A percentile compares a stretch with the other conserved stretches of the same genome.
phyloP scores from a whole-genome alignment of 1,284 basidiomycete species.

The Agroathelia rolfsii region DNA sequence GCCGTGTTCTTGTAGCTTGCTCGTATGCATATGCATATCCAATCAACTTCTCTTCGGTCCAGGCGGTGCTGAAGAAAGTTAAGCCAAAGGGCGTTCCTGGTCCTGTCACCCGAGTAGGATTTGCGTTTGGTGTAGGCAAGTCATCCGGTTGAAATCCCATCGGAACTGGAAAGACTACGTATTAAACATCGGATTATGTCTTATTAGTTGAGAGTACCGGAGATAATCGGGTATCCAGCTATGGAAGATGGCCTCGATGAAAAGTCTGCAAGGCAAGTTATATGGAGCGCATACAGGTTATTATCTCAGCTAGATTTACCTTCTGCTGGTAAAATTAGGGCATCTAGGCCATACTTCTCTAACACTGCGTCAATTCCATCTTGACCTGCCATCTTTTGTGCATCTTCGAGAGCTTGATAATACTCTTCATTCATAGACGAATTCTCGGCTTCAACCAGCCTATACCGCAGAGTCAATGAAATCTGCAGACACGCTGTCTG shows the following conservation, averaged over 20 bases:
- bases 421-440: conserved; percentile 27
- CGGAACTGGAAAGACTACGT: conserved; percentile 28
- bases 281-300: conserved; percentile 2
- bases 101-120: conserved; percentile 22
- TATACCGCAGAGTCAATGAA: conserved; percentile 11
- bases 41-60: conserved; percentile 38
- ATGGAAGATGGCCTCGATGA: conserved; percentile 23
- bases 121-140: conserved; percentile 21
- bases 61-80: conserved; percentile 40
- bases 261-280: conserved; percentile 12
- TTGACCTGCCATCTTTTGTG: conserved; percentile 27
- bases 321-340: conserved; percentile 30
- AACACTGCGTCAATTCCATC: conserved; percentile 37
- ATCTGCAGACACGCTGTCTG: conserved; percentile 1
- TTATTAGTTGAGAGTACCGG: conserved; percentile 15
- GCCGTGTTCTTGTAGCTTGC: conserved; percentile 37
- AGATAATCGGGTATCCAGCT: conserved; percentile 30
- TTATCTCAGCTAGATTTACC: conserved; percentile 12
- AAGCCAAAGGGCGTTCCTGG: conserved; percentile 41
- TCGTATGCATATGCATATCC: conserved; percentile 44
- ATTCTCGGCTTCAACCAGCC: conserved; percentile 27
- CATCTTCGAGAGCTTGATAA: conserved; percentile 26
- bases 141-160: conserved; percentile 34
- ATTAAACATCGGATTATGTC: conserved; percentile 3
- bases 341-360: conserved; percentile 31